Base-by-base conservation (phyloP, 225 moss, liverwort and hornwort species). In the Neckera pumila region DNA sequence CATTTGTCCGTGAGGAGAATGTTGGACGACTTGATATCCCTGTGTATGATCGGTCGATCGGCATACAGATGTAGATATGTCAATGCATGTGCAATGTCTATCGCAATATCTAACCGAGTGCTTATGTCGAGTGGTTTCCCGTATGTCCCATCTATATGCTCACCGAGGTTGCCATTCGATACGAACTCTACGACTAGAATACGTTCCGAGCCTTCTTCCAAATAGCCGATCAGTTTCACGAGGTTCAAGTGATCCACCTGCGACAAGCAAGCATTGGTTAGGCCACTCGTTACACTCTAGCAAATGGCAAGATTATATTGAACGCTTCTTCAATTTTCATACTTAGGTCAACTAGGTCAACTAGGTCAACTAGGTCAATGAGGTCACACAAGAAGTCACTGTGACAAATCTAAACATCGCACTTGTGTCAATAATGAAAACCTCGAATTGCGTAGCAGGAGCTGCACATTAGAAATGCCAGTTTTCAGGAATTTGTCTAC, bases 1-100 rank as follows among this genome's bases (percentile, higher is more conserved):
- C 73, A 93, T 63, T 90, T 93, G 34, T 92, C 93, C 9, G 95
- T 95, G 86, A 95, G 92, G 34, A 95, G 95, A 47, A 95, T 95
- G 89, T 95, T 95, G 11, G 93, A 92, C 22, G 95, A 91, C 82
- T 95, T 95, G 38, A 94, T 90, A 79, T 93, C 94, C 80, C 94
- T 87, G 70, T 94, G 94, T 47, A 94, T 94, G 86, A 94, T 94
- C 12, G 94, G 94, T 59, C 93, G 89, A 89, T 94, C 94, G 83
- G 97, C 97, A 92, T 97, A 97, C 34, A 96, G 92, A 86, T 97
- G 97, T 54, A 97, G 93, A 80, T 97, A 97, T 45, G 97, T 97
- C 82, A 96, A 91, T 36, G 96, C 96, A 76, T 96, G 95, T 42
- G 95, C 95, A 73, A 96, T 87, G 87, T 96, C 95, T 83, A 96